Base-by-base conservation (phyloP, 2,329 filamentous ascomycete genomes). In the Xylariaceae sp. region DNA sequence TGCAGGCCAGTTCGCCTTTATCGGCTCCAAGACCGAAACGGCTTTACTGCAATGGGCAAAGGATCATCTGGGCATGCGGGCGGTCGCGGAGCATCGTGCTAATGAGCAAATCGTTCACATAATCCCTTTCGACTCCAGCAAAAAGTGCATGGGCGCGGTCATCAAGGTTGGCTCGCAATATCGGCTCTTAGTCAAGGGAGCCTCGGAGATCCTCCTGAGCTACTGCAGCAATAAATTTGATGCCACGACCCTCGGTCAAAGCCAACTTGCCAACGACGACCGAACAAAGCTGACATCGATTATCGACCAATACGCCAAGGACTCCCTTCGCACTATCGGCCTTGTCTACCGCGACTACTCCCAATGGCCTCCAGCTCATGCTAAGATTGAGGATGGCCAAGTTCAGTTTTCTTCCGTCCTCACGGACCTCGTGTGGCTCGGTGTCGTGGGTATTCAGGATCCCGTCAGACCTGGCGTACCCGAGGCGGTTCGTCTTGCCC, bases 241-340 rank as follows among this genome's bases (percentile, higher is more conserved):
- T 34, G 57, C 57, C 3, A 61, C 64, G 5, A 64, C 65, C 2
- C 70, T 82, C 1, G 69, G 74, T 2, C 74, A 76, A 21, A 72
- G 69, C 13, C 68, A 75, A 1, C 74, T 91, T 57, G 80, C 80
- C 1, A 70, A 74, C 1, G 75, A 81, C 13, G 81, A 86, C 59
- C 76, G 78, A 29, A 73, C 81, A 36, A 77, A 74, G 2, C 68
- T 86, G 18, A 72, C 71, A 39, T 71, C 75, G 19, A 71, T 81
- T 45, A 86, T 86, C 61, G 78, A 80, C 16, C 76, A 78, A 9
- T 87, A 86, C 59, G 84, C 84, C 4, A 78, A 77, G 4, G 76
- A 83, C 32, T 90, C 87, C 12, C 79, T 92, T 13, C 84, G 88
- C 44, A 91, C 87, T 0, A 90, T 92, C 57, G 87, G 81, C 39